Evolutionary conservation across 2,329 filamentous ascomycete genomes (phyloP).

Genomic region (Sclerotinia subarctica): DNA sequence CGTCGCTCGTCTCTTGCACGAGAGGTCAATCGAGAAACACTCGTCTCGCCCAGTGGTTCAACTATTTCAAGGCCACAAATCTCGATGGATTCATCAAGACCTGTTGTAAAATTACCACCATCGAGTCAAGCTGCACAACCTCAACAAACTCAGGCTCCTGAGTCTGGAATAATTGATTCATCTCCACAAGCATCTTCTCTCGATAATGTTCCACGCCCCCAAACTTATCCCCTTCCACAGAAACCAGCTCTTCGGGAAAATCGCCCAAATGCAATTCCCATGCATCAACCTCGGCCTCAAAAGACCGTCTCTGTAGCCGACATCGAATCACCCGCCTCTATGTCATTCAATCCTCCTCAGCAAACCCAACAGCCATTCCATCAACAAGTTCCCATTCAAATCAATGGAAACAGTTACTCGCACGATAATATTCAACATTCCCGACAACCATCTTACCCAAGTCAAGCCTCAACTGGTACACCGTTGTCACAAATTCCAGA

Average conservation of each 20-base stretch:
- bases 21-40: constrained; percentile 65
- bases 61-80: constrained; percentile 66
- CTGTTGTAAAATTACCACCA: constrained; percentile 81
- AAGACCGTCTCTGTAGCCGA: constrained; percentile 91
- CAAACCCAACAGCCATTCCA: constrained; percentile 85
- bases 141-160: constrained; percentile 36
- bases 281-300: constrained; percentile 93
- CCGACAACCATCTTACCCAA: constrained; percentile 66
- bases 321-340: constrained; percentile 72
- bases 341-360: constrained; percentile 56
- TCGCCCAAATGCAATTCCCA: constrained; percentile 56
- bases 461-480: constrained; percentile 69
- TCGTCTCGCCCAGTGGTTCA: constrained; percentile 79
- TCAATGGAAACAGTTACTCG: constrained; percentile 55
- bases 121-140: constrained; percentile 34
- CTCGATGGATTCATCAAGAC: constrained; percentile 59
- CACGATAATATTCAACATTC: constrained; percentile 55
- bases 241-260: constrained; percentile 58
- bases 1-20: constrained; percentile 76
- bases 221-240: constrained; percentile 56
- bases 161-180: constrained; percentile 32
- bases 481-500: constrained; percentile 91
- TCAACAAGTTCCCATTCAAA: constrained; percentile 82
- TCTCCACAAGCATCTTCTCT: constrained; percentile 28
- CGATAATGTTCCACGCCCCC: constrained; percentile 48